Evolutionary conservation across 2,329 filamentous ascomycete genomes (phyloP).

Genomic region (Aspergillus pseudonomiae): DNA sequence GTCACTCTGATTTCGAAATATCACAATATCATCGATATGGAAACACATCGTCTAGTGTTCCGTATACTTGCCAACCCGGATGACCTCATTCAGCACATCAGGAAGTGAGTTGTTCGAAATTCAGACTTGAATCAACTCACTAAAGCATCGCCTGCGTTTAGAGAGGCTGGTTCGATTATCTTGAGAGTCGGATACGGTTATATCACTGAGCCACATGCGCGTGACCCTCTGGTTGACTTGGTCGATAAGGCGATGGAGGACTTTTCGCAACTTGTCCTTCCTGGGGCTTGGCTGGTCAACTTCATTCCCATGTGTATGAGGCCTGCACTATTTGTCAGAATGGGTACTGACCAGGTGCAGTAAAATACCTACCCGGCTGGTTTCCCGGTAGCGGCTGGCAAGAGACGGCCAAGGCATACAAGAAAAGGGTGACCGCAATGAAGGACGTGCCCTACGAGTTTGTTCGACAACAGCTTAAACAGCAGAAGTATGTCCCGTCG

Average conservation of each 20-base stretch:
- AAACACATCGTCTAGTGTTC: background rate
- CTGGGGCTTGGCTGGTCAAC: background rate
- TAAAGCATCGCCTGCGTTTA: background rate
- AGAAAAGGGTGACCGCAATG: background rate
- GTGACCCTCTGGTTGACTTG: slow-evolving; percentile 3
- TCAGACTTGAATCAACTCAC: background rate
- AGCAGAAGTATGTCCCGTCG: background rate
- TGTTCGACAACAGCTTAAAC: background rate
- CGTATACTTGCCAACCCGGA: background rate
- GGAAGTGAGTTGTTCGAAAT: background rate
- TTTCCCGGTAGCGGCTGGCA: slow-evolving; percentile 1
- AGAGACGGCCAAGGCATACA: background rate
- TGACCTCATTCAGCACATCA: slow-evolving; percentile 1
- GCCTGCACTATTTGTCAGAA: accelerated
- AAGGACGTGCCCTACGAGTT: slow-evolving; percentile 1
- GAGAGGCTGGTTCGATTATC: slow-evolving; percentile 3
- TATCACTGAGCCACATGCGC: background rate
- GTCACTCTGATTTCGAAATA: background rate
- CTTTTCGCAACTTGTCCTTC: background rate
- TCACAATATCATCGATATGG: background rate
- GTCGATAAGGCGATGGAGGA: slow-evolving; percentile 1
- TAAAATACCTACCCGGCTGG: slow-evolving; percentile 7
- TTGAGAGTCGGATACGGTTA: slow-evolving; percentile 7
- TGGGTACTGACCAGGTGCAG: background rate
- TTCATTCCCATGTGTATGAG: slow-evolving; percentile 3